A percentile compares a stretch with the other conserved stretches of the same genome.
Conservation (phyloP, 768 basidiomycete genomes). For the Grammothele lineata region DNA sequence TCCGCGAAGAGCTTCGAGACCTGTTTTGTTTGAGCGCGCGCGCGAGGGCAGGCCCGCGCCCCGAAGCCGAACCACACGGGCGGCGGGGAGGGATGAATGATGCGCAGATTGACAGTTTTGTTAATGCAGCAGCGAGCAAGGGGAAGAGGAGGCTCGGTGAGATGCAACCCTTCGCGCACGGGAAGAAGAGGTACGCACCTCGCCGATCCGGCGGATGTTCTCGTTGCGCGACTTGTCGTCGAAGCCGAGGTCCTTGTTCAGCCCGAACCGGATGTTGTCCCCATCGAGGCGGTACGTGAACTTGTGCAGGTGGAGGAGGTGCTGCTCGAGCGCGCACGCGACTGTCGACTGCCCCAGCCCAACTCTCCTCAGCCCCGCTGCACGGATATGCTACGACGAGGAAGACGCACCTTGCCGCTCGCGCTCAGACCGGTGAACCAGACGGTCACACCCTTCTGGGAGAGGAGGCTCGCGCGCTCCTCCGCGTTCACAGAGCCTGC, state of each 20-base stretch:
- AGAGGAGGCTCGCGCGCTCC: slow-evolving; percentile 65
- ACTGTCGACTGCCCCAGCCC: slow-evolving; percentile 82
- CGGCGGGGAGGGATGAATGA: too few species aligned
- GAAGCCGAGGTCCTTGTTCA: slow-evolving; percentile 96
- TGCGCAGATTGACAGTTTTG: background rate
- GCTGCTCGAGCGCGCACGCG: slow-evolving; percentile 94
- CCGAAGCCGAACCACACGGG: too few species aligned
- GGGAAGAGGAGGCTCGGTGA: background rate
- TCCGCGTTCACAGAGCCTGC: slow-evolving; percentile 67
- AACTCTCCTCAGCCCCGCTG: background rate
- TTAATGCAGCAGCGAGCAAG: background rate
- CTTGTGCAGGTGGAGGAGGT: slow-evolving; percentile 80
- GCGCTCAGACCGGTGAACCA: slow-evolving; percentile 97
- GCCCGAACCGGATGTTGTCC: slow-evolving; percentile 91
- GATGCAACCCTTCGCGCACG: background rate
- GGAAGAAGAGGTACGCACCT: slow-evolving; percentile 48
- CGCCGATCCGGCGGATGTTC: slow-evolving; percentile 95
- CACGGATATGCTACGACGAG: background rate
- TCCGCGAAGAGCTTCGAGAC: slow-evolving; percentile 94
- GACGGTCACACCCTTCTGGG: slow-evolving; percentile 86
- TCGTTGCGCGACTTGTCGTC: slow-evolving; percentile 88
- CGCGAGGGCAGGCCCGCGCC: too few species aligned
- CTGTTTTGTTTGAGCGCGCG: slow-evolving; percentile 33
- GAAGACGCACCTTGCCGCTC: slow-evolving; percentile 74
- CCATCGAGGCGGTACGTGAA: slow-evolving; percentile 93